Conservation (phyloP, 768 basidiomycete genomes). For the Lactarius hatsudake region DNA sequence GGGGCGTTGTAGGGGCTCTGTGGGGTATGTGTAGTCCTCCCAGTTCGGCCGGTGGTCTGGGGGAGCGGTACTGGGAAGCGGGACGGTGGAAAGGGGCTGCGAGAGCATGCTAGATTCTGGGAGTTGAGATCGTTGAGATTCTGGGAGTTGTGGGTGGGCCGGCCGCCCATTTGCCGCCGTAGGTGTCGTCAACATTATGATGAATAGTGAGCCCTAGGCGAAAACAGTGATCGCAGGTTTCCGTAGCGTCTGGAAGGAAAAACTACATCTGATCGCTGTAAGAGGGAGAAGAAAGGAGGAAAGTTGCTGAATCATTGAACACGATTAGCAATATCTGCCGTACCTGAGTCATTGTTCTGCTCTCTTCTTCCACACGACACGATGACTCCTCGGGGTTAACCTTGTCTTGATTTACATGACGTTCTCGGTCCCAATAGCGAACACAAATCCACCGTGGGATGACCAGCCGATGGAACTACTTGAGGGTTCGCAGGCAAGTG, state of each 20-base stretch:
- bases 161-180: neutral
- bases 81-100: neutral
- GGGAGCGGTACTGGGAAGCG: neutral
- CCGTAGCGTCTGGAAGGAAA: too few relatives aligned
- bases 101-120: neutral
- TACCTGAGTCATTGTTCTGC: neutral
- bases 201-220: neutral
- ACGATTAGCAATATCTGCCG: neutral
- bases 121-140: neutral
- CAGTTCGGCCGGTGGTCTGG: neutral
- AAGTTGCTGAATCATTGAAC: neutral
- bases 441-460: too few relatives aligned
- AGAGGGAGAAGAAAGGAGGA: neutral
- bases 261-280: neutral
- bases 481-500: too few relatives aligned
- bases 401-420: too few relatives aligned
- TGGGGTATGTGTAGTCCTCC: neutral
- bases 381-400: too few relatives aligned
- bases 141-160: neutral
- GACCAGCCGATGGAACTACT: too few relatives aligned
- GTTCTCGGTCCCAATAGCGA: too few relatives aligned
- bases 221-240: neutral
- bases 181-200: neutral
- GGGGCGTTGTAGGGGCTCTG: neutral
- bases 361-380: too few relatives aligned